phyloP scores from a whole-genome alignment of 192 early-diverging fungal species.

The Paraglomus occultum region DNA sequence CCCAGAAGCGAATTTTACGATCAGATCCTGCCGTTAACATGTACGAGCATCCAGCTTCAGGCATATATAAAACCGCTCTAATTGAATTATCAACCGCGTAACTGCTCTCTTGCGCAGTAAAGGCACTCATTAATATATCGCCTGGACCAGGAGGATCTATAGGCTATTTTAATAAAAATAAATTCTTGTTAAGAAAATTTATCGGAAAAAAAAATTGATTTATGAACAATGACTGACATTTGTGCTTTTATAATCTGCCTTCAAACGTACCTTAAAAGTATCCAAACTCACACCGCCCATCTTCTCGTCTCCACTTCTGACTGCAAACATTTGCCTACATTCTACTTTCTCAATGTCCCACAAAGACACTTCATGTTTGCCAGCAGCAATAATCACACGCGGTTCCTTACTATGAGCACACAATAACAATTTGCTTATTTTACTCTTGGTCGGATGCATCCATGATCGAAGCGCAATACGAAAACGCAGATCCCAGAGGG shows the following conservation, averaged over 20 bases:
- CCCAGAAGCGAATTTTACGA: conserved; percentile 87
- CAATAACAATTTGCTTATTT: conserved; percentile 56
- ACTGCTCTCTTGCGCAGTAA: conserved; percentile 53
- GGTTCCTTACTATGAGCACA: conserved; percentile 40
- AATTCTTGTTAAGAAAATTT: conserved; percentile 9
- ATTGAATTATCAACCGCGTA: conserved; percentile 58
- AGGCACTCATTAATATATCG: conserved; percentile 55
- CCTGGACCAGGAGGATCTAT: conserved; percentile 46
- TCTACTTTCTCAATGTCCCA: conserved; percentile 76
- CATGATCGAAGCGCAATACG: conserved; percentile 65
- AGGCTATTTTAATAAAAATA: not conserved
- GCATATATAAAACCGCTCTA: conserved; percentile 55
- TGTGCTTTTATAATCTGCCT: conserved; percentile 8
- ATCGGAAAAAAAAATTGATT: not conserved
- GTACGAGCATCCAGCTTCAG: conserved; percentile 47
- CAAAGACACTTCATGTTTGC: conserved; percentile 72
- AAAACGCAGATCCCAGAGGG: conserved; percentile 80
- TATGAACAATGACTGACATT: too few species aligned
- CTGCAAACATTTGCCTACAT: conserved; percentile 73
- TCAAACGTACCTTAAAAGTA: conserved; percentile 44
- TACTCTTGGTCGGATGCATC: conserved; percentile 67
- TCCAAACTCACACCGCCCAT: conserved; percentile 41
- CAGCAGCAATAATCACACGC: conserved; percentile 62
- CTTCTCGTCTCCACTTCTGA: conserved; percentile 51
- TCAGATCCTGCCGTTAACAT: conserved; percentile 82